These are phyloP conservation scores for Syzygium malaccense DNA, from an alignment of 441 rosid species.

Conservation along the genomic window DNA sequence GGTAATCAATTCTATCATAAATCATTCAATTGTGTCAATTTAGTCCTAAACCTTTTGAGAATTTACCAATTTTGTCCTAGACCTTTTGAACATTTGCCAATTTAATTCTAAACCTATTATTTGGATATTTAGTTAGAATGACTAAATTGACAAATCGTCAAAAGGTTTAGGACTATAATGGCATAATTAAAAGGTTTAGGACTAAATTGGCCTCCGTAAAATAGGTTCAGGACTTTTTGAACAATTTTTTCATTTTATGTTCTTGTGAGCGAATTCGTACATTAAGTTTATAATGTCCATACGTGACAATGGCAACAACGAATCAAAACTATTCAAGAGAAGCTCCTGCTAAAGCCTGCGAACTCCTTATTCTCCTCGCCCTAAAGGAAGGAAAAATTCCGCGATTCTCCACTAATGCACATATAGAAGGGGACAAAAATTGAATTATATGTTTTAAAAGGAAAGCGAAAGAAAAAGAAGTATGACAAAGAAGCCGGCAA, in stretches of 20 bases:
- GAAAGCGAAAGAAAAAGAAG: not conserved
- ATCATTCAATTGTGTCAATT: too few relatives aligned
- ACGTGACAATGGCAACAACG: not conserved
- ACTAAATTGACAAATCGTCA: too few relatives aligned
- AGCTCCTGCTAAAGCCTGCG: not conserved
- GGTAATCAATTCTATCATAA: too few relatives aligned
- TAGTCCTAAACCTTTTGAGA: too few relatives aligned
- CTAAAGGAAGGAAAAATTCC: not conserved
- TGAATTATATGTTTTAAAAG: not conserved
- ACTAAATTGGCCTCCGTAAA: too few relatives aligned
- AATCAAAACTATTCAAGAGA: not conserved
- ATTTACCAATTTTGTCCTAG: too few relatives aligned
- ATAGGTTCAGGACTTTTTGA: too few relatives aligned
- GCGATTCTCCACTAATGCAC: not conserved
- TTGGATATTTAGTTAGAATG: too few relatives aligned
- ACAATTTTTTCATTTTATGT: not conserved
- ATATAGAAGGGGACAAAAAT: not conserved
- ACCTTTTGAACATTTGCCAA: too few relatives aligned
- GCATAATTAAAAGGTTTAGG: too few relatives aligned
- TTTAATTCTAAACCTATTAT: too few relatives aligned
- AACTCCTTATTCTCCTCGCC: not conserved
- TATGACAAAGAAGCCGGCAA: not conserved
- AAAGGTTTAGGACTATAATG: too few relatives aligned
- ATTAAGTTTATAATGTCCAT: not conserved
- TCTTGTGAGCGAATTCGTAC: not conserved